These are phyloP conservation scores for Immersiporthe knoxdaviesiana DNA, from an alignment of 2,329 filamentous ascomycete species.

Conservation along the genomic window DNA sequence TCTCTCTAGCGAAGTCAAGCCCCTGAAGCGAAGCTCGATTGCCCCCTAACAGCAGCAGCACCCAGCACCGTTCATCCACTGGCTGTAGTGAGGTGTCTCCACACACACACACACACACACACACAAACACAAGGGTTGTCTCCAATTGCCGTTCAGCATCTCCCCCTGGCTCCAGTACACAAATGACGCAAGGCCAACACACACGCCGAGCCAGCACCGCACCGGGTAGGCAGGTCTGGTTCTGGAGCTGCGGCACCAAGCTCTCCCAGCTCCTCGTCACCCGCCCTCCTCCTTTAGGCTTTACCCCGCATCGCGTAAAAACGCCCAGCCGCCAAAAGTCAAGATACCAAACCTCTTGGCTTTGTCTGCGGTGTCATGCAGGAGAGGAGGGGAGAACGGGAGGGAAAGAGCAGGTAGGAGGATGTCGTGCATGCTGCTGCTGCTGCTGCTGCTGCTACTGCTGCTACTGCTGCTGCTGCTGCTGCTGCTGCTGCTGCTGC, in stretches of 20 bases:
- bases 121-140: background rate
- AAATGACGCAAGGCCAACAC: background rate
- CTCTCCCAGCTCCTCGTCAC: background rate
- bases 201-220: background rate
- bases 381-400: background rate
- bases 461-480: background rate
- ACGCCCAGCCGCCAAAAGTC: constrained; percentile 12
- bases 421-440: constrained; percentile 1
- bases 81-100: background rate
- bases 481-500: background rate
- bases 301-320: constrained; percentile 10
- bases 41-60: background rate
- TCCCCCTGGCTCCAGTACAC: background rate
- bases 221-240: background rate
- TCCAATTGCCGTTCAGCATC: constrained; percentile 5
- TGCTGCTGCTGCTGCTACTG: background rate
- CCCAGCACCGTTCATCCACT: background rate
- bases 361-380: background rate
- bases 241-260: background rate
- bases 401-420: background rate
- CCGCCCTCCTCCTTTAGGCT: background rate
- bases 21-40: background rate
- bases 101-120: background rate
- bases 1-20: background rate
- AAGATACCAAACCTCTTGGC: background rate